Evolutionary conservation across 2,329 filamentous ascomycete species (phyloP).

Genomic region (Stagonosporopsis vannaccii): DNA sequence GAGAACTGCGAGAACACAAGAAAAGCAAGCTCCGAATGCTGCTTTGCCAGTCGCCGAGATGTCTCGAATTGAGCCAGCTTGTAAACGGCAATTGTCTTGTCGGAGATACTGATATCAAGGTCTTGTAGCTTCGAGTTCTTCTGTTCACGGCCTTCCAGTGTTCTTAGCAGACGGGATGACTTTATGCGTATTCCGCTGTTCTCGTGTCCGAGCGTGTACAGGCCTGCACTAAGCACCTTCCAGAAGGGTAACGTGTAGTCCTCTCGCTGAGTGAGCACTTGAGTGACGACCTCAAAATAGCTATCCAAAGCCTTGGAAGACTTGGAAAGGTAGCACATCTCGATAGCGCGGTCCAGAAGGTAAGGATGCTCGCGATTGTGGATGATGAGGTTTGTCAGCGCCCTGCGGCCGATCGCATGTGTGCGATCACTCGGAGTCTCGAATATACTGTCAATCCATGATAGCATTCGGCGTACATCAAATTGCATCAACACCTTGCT

Average conservation of each 20-base stretch:
- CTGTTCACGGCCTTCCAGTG: constrained; percentile 81
- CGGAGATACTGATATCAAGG: constrained; percentile 97
- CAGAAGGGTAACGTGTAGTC: constrained; percentile 87
- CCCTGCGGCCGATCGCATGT: constrained; percentile 86
- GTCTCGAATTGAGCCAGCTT: constrained; percentile 98
- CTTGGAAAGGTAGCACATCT: constrained; percentile 86
- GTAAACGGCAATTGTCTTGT: constrained; percentile 98
- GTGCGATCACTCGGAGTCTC: constrained; percentile 89
- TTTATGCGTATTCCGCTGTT: constrained; percentile 88
- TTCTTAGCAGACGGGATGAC: constrained; percentile 80
- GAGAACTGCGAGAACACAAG: constrained; percentile 96
- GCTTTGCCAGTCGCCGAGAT: constrained; percentile 85
- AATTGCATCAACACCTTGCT: constrained; percentile 89
- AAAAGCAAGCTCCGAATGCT: constrained; percentile 89
- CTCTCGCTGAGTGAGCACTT: constrained; percentile 83
- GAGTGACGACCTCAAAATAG: constrained; percentile 91
- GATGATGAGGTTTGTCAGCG: constrained; percentile 85
- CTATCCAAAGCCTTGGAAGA: constrained; percentile 85
- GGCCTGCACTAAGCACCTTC: constrained; percentile 85
- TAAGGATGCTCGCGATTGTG: constrained; percentile 89
- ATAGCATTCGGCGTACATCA: constrained; percentile 88
- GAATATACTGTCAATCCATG: constrained; percentile 96
- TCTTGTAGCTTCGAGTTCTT: constrained; percentile 93
- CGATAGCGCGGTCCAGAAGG: constrained; percentile 86
- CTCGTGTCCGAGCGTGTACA: constrained; percentile 93